Percentiles rank a stretch among this genome's conserved stretches.
phyloP scores from a whole-genome alignment of 1,284 basidiomycete genomes.

The Puccinia coronata region DNA sequence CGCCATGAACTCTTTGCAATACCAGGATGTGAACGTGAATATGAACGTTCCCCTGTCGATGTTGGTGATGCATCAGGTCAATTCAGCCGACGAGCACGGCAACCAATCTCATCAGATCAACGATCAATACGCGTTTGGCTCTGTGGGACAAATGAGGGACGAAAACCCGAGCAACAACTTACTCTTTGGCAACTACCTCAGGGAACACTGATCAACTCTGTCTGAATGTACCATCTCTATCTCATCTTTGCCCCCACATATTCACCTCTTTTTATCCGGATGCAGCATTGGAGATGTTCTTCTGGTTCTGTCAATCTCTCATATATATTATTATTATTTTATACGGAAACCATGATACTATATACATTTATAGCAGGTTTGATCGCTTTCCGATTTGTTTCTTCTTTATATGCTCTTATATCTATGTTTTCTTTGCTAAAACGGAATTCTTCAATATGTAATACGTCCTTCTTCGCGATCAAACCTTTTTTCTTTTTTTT shows the following conservation, averaged over 20 bases:
- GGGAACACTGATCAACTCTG: background rate
- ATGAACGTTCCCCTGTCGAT: conserved; percentile 30
- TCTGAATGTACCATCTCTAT: background rate
- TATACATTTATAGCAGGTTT: background rate
- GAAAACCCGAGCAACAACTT: conserved; percentile 16
- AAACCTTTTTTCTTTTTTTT: background rate
- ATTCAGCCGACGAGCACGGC: conserved; percentile 3
- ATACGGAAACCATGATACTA: background rate
- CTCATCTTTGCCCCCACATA: background rate
- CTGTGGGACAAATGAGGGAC: background rate
- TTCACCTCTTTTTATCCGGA: background rate
- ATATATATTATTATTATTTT: background rate
- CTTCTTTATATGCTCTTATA: background rate
- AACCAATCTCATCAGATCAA: conserved; percentile 7
- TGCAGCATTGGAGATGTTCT: conserved; percentile 12
- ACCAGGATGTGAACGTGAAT: conserved; percentile 30
- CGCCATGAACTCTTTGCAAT: conserved; percentile 27
- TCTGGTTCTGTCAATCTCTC: background rate
- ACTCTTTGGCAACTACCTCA: conserved; percentile 16
- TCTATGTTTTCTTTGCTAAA: background rate
- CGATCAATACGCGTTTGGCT: conserved; percentile 1
- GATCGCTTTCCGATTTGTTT: background rate
- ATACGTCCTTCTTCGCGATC: background rate
- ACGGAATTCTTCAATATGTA: background rate
- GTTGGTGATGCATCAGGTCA: conserved; percentile 31